Conservation (phyloP, 345 rosid species). For the Eucalyptus pumila region DNA sequence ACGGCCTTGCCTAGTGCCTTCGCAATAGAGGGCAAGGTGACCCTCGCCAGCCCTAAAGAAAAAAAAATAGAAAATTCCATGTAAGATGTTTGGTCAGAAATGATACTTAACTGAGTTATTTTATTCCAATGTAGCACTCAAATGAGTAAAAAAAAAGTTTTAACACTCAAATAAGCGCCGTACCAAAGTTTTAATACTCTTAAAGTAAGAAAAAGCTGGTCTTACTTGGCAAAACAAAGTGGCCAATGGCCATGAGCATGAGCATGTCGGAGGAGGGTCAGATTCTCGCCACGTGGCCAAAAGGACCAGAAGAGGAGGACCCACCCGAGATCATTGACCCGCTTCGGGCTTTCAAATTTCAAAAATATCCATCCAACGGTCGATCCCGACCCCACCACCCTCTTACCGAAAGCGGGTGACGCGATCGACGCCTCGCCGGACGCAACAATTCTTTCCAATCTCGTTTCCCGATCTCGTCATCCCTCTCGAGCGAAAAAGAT, state of each 20-base stretch:
- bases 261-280: neutral
- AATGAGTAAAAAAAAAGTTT: too few species aligned
- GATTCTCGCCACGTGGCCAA: neutral
- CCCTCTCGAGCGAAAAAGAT: neutral
- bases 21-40: fast-evolving
- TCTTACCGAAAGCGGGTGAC: neutral
- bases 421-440: neutral
- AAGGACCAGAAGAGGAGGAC: neutral
- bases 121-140: fast-evolving
- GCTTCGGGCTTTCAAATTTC: conserved; percentile 4
- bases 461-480: neutral
- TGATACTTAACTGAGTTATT: too few species aligned
- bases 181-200: too few species aligned
- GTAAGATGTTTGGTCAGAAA: too few species aligned
- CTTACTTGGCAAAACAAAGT: neutral
- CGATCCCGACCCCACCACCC: neutral
- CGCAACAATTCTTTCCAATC: neutral
- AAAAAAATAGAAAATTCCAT: too few species aligned
- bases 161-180: fast-evolving
- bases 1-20: fast-evolving
- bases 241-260: neutral
- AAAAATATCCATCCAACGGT: neutral
- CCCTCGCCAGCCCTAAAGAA: fast-evolving
- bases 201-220: neutral
- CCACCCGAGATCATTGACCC: neutral